Conservation (phyloP, 768 basidiomycete genomes). For the Mycena rebaudengoi region DNA sequence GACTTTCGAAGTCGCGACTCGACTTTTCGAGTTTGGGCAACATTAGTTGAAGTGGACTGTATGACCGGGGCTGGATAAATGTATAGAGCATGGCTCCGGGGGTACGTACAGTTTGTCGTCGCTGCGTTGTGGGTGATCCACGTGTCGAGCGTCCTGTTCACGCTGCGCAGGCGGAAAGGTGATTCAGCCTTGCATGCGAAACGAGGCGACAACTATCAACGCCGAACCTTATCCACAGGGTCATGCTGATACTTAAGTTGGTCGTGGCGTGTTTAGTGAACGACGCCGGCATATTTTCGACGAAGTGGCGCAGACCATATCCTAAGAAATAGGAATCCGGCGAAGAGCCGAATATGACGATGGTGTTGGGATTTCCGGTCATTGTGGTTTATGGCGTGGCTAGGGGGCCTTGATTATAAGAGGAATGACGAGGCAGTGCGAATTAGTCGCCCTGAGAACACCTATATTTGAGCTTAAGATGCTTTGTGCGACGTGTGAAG, state of each 20-base stretch:
- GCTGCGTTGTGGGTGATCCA: conserved; percentile 8
- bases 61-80: too few relatives aligned
- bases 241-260: conserved; percentile 6
- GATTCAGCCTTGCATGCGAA: not conserved
- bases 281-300: conserved; percentile 12
- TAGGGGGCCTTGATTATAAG: too few relatives aligned
- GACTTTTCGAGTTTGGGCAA: too few relatives aligned
- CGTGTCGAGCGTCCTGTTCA: not conserved
- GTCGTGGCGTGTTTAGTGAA: conserved; percentile 12
- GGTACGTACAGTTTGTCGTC: conserved; percentile 3
- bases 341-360: conserved; percentile 8
- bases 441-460: too few relatives aligned
- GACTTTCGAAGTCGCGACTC: too few relatives aligned
- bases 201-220: too few relatives aligned
- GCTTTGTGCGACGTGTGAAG: too few relatives aligned
- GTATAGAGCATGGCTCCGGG: too few relatives aligned
- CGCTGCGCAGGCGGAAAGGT: not conserved
- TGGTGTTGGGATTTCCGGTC: not conserved
- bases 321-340: conserved; percentile 19
- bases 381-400: too few relatives aligned
- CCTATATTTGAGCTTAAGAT: too few relatives aligned
- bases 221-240: conserved; percentile 19
- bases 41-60: too few relatives aligned
- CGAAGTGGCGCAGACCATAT: conserved; percentile 9
- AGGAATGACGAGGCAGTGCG: too few relatives aligned